Conservation (phyloP, 2,329 filamentous ascomycete genomes). For the Lasiodiplodia sp. region DNA sequence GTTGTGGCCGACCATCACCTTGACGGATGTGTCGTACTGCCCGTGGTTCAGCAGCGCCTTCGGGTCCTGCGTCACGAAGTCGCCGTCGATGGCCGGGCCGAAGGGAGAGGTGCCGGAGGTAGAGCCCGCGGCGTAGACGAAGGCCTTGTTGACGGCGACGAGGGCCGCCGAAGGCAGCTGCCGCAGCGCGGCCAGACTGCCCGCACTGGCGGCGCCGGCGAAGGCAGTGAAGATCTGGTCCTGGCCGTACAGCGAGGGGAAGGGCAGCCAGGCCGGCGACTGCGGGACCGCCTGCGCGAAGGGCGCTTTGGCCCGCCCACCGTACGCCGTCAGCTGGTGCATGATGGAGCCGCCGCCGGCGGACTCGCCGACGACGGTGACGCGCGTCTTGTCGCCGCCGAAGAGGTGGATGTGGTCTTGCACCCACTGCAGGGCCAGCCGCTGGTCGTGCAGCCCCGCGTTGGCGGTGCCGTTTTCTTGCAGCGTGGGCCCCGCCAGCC, state of each 20-base stretch:
- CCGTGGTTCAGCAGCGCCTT: slow-evolving; percentile 54
- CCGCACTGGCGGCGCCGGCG: no score
- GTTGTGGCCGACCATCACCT: slow-evolving; percentile 56
- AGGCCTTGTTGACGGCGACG: slow-evolving; percentile 51
- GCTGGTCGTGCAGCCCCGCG: slow-evolving; percentile 58
- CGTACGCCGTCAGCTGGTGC: slow-evolving; percentile 63
- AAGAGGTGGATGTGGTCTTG: slow-evolving; percentile 59
- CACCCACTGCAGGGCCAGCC: slow-evolving; percentile 62
- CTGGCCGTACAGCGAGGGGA: slow-evolving; percentile 42
- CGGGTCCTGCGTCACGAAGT: slow-evolving; percentile 57
- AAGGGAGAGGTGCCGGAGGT: slow-evolving; percentile 36
- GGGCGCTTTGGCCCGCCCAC: slow-evolving; percentile 48
- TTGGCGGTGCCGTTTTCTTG: slow-evolving; percentile 56
- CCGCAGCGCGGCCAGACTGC: slow-evolving; percentile 54
- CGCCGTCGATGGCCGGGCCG: slow-evolving; percentile 56
- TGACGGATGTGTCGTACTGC: slow-evolving; percentile 53
- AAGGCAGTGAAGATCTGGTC: slow-evolving; percentile 51
- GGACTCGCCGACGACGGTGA: slow-evolving; percentile 58
- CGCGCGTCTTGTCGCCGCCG: slow-evolving; percentile 57
- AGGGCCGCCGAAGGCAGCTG: slow-evolving; percentile 49
- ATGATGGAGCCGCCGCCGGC: slow-evolving; percentile 63
- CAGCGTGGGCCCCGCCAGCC: slow-evolving; percentile 54
- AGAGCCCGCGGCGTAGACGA: slow-evolving; percentile 45
- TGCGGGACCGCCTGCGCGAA: slow-evolving; percentile 57
- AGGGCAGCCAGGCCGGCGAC: slow-evolving; percentile 47